Conservation (phyloP, 345 rosid species). For the Brassica carinata region DNA sequence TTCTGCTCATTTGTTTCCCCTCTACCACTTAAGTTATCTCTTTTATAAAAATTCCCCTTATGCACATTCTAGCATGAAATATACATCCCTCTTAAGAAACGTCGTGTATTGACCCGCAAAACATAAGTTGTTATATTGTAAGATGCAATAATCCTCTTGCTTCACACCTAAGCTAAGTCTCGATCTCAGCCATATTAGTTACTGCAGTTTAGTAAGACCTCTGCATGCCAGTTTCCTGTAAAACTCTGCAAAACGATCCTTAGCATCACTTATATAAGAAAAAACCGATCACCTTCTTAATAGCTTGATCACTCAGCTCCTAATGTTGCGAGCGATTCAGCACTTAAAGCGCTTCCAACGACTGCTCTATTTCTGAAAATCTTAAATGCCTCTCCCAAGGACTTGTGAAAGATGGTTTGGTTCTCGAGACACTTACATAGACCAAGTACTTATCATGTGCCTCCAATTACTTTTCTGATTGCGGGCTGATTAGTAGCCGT, state of each 20-base stretch:
- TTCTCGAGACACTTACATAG: constrained; percentile 67
- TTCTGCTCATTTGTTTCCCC: too few species aligned
- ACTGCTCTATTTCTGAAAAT: constrained; percentile 35
- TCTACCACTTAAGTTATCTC: too few species aligned
- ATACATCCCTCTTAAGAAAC: too few species aligned
- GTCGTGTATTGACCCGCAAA: neutral
- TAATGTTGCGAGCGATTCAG: constrained; percentile 41
- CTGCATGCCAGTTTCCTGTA: constrained; percentile 68
- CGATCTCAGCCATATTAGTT: neutral
- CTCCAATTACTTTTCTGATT: constrained; percentile 67
- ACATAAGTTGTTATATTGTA: neutral
- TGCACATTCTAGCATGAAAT: neutral
- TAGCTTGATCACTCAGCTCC: constrained; percentile 41
- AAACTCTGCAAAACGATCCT: constrained; percentile 74
- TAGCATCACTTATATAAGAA: constrained; percentile 62
- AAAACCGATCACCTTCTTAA: constrained; percentile 76
- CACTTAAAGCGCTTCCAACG: constrained; percentile 38
- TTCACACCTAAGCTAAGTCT: neutral
- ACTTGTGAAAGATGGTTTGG: constrained; percentile 71
- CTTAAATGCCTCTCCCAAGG: constrained; percentile 42
- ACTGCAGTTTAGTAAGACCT: neutral
- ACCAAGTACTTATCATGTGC: constrained; percentile 77
- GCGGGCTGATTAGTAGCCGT: constrained; percentile 26
- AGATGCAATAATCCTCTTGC: neutral
- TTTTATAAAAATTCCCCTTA: too few species aligned